Evolutionary conservation across 257 asterid genomes (phyloP), one percentile per base, ranked within the genome.

Genomic region (Cruciata laevipes): DNA sequence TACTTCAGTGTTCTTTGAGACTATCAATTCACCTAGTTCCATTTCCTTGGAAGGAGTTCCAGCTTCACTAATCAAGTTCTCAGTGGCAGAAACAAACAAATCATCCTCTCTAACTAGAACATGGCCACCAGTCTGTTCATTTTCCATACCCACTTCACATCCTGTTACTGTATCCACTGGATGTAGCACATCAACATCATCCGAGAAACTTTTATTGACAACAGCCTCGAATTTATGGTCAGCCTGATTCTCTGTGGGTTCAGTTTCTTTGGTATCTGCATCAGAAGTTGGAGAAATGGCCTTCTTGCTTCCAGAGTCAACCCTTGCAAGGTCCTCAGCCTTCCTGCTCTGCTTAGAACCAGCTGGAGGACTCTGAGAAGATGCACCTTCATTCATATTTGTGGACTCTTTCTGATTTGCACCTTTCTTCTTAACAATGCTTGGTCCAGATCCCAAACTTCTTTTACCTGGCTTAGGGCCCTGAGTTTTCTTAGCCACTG

Each of bases 401-500:
- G 75, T 57, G 14, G 85, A 65, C 51, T 87, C 91, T 78, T 85
- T 84, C 57, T 64, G 74, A 72, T 80, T 79, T 47, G 63, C 37
- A 11, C 73, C 62, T 31, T 62, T 78, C 75, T 75, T 87, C 73
- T 78, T 83, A 61, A 73, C 63, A 35, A 71, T 32, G 53, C 73
- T 69, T 51, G 82, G 82, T 71, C 78, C 78, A 25, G 92, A 79
- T 44, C 86, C 91, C 78, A 78, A 63, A 32, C 83, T 80, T 77
- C 84, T 88, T 78, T 69, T 84, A 47, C 70, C 65, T 55, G 81
- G 80, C 69, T 76, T 79, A 20, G 92, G 76, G 53, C 86, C 91
- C 77, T 74, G 61, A 32, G 84, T 80, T 77, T 85, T 88, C 77
- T 69, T 85, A 47, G 78, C 75, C 71, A 79, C 77, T 75, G 69